Base-by-base conservation (phyloP, 2,329 filamentous ascomycete species). In the Clonostachys byssicola region DNA sequence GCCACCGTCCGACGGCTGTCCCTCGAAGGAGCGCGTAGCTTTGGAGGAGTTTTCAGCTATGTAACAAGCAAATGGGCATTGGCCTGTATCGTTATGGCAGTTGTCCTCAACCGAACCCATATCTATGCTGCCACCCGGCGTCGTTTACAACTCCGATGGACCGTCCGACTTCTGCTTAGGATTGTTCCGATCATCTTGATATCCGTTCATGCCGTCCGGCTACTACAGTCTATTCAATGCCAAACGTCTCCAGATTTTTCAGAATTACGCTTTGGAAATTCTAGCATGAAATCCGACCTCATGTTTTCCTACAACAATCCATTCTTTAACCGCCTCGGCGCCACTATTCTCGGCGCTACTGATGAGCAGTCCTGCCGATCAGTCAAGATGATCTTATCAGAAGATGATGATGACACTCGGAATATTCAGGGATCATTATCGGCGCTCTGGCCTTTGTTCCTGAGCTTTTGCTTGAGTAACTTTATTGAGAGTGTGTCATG, bases 51-150 rank as follows among this genome's bases (percentile, higher is more conserved):
- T 49, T 92, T 97, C 66, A 88, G 84, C 57, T 99, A 97, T 66
- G 77, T 91, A 40, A 95, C 89, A 2, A 95, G 89, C 66, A 88
- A 88, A 65, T 97, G 94, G 94, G 92, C 92, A 1, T 72, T 97
- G 49, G 85, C 86, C 45, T 96, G 91, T 57, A 85, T 97, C 56
- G 81, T 85, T 36, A 88, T 92, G 75, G 90, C 90, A 18, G 81
- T 97, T 49, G 71, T 96, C 49, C 74, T 97, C 20, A 97, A 97
- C 63, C 83, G 94, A 48, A 95, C 94, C 7, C 86, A 92, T 49
- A 94, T 97, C 56, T 97, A 96, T 66, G 92, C 91, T 40, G 92
- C 92, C 0, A 92, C 90, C 13, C 79, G 94, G 51, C 81, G 92
- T 46, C 83, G 88, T 46, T 73, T 96, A n/a, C 78, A 80, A 10